A percentile compares a stretch with the other conserved stretches of the same genome.
Evolutionary conservation across 306 rosid species (phyloP).

Genomic region (Pachyrhizus erosus): DNA sequence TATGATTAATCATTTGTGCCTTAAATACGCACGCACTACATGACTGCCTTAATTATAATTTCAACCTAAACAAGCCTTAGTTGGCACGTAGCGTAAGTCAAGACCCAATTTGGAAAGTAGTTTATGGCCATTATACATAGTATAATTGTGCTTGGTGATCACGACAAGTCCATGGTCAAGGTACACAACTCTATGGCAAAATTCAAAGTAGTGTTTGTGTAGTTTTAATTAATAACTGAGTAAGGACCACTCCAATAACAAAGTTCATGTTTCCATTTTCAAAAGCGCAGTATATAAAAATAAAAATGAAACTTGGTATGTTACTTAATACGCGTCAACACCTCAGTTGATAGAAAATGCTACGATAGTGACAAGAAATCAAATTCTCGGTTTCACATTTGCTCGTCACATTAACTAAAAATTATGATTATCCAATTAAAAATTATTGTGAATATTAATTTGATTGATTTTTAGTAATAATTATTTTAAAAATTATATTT

Average conservation of each 20-base stretch:
- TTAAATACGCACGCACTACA: neutral
- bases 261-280: neutral
- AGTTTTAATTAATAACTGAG: no score
- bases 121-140: neutral
- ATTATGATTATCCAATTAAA: neutral
- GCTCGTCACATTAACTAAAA: neutral
- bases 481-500: no score
- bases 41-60: neutral
- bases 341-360: neutral
- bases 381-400: neutral
- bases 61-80: neutral
- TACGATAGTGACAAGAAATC: neutral
- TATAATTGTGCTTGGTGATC: neutral
- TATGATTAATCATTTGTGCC: neutral
- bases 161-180: constrained; percentile 32
- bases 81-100: neutral
- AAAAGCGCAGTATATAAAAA: neutral
- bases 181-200: neutral
- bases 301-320: neutral
- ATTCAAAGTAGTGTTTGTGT: neutral
- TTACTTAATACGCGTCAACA: neutral
- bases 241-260: neutral
- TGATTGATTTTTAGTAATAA: no score
- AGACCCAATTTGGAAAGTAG: neutral
- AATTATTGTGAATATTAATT: no score